phyloP scores from a whole-genome alignment of 1,284 basidiomycete genomes.

The Trichosporon ovoides region DNA sequence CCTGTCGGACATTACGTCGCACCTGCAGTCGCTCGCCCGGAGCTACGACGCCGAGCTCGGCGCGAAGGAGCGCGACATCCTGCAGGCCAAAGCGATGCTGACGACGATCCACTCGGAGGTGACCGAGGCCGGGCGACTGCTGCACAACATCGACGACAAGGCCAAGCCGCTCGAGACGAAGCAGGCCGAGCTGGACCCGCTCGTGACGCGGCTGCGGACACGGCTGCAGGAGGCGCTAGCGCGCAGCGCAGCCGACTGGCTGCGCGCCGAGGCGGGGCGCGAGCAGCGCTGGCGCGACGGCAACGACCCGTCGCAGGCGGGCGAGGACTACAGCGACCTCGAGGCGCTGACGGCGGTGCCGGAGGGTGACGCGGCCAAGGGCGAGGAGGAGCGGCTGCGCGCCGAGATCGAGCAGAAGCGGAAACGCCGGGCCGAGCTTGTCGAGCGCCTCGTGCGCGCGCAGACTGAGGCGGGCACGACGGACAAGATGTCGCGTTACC shows the following conservation, averaged over 20 bases:
- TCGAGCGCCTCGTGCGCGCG: constrained; percentile 68
- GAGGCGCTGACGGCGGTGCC: constrained; percentile 44
- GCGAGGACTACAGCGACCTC: constrained; percentile 43
- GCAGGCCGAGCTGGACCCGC: constrained; percentile 57
- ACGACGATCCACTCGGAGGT: constrained; percentile 88
- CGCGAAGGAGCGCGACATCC: constrained; percentile 85
- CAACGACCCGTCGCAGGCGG: constrained; percentile 25
- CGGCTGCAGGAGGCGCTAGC: constrained; percentile 77
- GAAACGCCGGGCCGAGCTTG: constrained; percentile 63
- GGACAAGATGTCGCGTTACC: constrained; percentile 79
- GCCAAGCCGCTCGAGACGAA: constrained; percentile 65
- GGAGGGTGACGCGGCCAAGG: constrained; percentile 45
- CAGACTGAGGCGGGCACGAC: constrained; percentile 79
- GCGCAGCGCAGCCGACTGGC: constrained; percentile 86
- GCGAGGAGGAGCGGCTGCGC: constrained; percentile 58
- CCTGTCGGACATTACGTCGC: constrained; percentile 74
- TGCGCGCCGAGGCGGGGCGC: constrained; percentile 72
- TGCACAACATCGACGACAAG: constrained; percentile 61
- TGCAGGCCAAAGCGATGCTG: constrained; percentile 82
- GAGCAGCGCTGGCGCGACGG: constrained; percentile 54
- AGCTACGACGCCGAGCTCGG: constrained; percentile 89
- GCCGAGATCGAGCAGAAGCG: constrained; percentile 62
- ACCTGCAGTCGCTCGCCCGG: constrained; percentile 85
- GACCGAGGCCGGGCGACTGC: constrained; percentile 72
- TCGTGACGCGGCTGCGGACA: constrained; percentile 63